Evolutionary conservation across 2,329 filamentous ascomycete genomes (phyloP).

Genomic region (Fusarium algeriense): DNA sequence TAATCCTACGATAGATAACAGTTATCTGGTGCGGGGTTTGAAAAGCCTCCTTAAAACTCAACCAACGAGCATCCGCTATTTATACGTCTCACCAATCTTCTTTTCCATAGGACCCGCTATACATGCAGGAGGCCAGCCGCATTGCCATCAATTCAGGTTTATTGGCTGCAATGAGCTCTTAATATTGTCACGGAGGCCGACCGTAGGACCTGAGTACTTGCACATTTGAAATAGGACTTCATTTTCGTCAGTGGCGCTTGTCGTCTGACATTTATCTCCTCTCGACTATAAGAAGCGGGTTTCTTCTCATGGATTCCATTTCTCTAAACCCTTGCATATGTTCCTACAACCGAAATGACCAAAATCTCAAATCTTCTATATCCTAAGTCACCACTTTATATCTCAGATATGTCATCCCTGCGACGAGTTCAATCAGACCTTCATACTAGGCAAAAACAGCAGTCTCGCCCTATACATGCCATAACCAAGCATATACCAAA

Average conservation of each 20-base stretch:
- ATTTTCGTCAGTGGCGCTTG: not conserved
- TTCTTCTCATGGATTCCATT: not conserved
- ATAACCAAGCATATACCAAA: not conserved
- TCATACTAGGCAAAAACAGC: not conserved
- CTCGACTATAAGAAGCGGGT: not conserved
- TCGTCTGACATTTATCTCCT: not conserved
- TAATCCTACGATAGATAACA: too few species aligned
- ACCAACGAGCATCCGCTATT: not conserved
- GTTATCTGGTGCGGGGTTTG: not conserved
- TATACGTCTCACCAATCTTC: not conserved
- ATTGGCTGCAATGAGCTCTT: not conserved
- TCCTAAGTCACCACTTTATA: fast-evolving
- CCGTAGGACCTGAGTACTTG: too few species aligned
- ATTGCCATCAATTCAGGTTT: too few species aligned
- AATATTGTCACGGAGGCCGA: fast-evolving
- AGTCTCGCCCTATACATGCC: not conserved
- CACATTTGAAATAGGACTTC: not conserved
- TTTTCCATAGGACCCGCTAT: not conserved
- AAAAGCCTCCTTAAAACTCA: not conserved
- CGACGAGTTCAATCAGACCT: not conserved
- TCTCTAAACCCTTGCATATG: not conserved
- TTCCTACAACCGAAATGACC: too few species aligned
- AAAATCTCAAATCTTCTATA: not conserved
- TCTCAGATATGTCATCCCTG: not conserved
- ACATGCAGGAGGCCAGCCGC: not conserved